phyloP scores from a whole-genome alignment of 495 filamentous ascomycete species.

The Thermochaetoides thermophila region DNA sequence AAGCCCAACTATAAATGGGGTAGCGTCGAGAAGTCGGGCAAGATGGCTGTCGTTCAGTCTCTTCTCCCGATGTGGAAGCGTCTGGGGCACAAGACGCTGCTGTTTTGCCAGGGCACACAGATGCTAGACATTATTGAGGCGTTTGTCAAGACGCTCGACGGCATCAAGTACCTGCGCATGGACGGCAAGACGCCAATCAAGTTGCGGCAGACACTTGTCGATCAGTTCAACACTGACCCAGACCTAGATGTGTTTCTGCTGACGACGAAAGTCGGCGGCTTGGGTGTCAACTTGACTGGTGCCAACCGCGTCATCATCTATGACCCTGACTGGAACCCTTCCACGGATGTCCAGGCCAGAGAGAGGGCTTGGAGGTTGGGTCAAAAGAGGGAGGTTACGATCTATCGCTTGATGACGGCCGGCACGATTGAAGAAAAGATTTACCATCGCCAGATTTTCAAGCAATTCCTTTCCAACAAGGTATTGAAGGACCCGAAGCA shows the following conservation, averaged over 20 bases:
- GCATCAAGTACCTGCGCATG: conserved; percentile 76
- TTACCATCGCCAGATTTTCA: conserved; percentile 94
- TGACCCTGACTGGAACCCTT: conserved; percentile 96
- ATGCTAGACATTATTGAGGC: conserved; percentile 88
- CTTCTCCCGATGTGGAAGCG: conserved; percentile 75
- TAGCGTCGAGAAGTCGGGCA: conserved; percentile 59
- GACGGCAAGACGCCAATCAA: conserved; percentile 80
- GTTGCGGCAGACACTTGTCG: conserved; percentile 67
- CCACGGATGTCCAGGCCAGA: conserved; percentile 84
- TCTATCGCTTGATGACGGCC: conserved; percentile 91
- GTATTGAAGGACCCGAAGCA: conserved; percentile 86
- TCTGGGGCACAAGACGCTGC: conserved; percentile 74
- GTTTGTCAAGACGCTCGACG: conserved; percentile 48
- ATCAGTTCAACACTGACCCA: conserved; percentile 74
- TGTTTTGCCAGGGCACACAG: conserved; percentile 82
- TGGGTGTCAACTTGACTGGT: conserved; percentile 87
- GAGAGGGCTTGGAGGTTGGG: conserved; percentile 92
- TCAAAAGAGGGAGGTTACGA: conserved; percentile 83
- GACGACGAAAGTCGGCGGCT: conserved; percentile 86
- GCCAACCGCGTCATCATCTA: conserved; percentile 94
- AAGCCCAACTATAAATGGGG: conserved; percentile 60
- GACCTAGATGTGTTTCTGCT: conserved; percentile 78
- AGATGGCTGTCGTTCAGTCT: conserved; percentile 83
- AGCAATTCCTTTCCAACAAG: conserved; percentile 90
- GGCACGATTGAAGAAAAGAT: conserved; percentile 99